These are phyloP conservation scores for Reutealis trisperma DNA, from an alignment of 345 rosid genomes.

Conservation along the genomic window DNA sequence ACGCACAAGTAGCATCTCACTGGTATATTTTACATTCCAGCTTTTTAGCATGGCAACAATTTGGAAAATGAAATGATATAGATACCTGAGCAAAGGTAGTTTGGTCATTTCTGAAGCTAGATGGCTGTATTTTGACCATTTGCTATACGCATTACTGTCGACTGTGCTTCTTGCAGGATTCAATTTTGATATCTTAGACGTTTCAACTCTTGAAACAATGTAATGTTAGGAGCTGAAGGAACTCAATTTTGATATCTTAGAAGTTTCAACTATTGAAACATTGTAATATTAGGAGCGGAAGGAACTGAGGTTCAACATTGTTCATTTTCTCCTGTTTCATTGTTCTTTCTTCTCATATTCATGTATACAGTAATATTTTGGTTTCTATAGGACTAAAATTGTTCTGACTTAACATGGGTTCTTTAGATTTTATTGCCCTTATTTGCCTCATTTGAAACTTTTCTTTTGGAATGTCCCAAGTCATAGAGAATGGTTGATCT, in stretches of 20 bases:
- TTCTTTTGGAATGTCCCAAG: too few relatives aligned
- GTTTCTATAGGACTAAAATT: too few relatives aligned
- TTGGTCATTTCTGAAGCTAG: neutral
- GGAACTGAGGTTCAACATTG: neutral
- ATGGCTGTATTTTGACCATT: neutral
- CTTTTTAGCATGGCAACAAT: neutral
- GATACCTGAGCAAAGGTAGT: neutral
- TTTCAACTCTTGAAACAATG: neutral
- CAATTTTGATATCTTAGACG: neutral
- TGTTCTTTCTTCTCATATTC: too few relatives aligned
- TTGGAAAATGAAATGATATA: neutral
- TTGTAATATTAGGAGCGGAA: neutral
- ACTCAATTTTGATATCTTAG: neutral
- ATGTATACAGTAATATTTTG: too few relatives aligned
- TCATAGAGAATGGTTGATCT: too few relatives aligned
- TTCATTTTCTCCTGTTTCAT: neutral
- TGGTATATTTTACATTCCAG: neutral
- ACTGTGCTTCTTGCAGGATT: neutral
- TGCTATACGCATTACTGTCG: neutral
- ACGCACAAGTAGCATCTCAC: constrained; percentile 26
- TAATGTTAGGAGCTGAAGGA: neutral
- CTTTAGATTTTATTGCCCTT: too few relatives aligned
- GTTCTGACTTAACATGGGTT: too few relatives aligned
- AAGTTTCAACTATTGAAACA: neutral
- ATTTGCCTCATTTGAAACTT: too few relatives aligned